Conservation (phyloP, 2,329 filamentous ascomycete species). For the Harringtonia aguacate region DNA sequence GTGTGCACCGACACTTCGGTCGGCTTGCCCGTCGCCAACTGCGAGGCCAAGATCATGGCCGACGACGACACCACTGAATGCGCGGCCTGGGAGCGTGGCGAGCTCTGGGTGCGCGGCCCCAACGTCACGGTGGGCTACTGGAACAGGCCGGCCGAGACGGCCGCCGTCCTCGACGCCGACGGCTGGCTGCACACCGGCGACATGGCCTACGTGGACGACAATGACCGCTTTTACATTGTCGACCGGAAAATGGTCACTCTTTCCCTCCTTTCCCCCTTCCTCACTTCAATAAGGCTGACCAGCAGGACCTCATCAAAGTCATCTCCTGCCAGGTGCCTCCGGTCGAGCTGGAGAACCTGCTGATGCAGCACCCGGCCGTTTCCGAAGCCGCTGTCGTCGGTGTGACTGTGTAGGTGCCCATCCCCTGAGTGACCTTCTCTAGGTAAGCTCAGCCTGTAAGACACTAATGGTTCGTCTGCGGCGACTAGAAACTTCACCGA, state of each 20-base stretch:
- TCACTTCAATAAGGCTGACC: constrained; percentile 7
- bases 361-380: constrained; percentile 26
- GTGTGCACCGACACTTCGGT: too few relatives aligned
- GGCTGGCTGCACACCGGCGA: constrained; percentile 10
- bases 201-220: constrained; percentile 2
- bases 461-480: too few relatives aligned
- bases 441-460: too few relatives aligned
- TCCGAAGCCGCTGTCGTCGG: constrained; percentile 23
- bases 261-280: too few relatives aligned
- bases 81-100: neutral
- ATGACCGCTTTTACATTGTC: too few relatives aligned
- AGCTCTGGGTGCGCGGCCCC: constrained; percentile 30
- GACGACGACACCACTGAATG: neutral
- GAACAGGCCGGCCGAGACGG: neutral
- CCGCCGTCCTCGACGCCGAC: neutral
- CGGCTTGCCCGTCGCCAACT: too few relatives aligned
- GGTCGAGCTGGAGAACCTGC: constrained; percentile 20
- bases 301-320: constrained; percentile 30
- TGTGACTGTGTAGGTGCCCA: constrained; percentile 7
- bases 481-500: constrained; percentile 20
- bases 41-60: too few relatives aligned
- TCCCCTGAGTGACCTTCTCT: too few relatives aligned
- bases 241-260: too few relatives aligned
- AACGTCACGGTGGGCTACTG: constrained; percentile 30
- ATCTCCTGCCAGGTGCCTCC: constrained; percentile 28